Conservation (phyloP, 495 filamentous ascomycete genomes). For the Penicillium manginii region DNA sequence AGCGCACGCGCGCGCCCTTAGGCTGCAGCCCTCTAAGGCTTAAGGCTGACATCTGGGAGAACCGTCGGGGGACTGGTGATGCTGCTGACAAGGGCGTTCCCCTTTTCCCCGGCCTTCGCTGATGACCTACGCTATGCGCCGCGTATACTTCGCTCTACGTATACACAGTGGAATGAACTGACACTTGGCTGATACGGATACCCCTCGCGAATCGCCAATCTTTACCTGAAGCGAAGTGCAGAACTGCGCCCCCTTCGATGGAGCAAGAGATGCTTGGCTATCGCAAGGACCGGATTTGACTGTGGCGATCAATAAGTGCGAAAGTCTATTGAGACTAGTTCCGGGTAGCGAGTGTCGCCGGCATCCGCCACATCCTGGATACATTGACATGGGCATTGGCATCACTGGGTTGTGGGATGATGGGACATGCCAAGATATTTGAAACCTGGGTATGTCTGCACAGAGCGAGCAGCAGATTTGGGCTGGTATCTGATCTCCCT, state of each 20-base stretch:
- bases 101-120: neutral
- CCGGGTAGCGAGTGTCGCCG: neutral
- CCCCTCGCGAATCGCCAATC: slow-evolving; percentile 10
- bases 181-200: too few species aligned
- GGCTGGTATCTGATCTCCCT: neutral
- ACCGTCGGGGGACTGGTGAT: neutral
- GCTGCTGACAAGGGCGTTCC: neutral
- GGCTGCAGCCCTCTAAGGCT: slow-evolving; percentile 48
- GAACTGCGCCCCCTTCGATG: slow-evolving; percentile 8
- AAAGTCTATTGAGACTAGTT: slow-evolving; percentile 15
- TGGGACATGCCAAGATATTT: slow-evolving; percentile 8
- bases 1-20: slow-evolving; percentile 17
- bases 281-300: slow-evolving; percentile 6
- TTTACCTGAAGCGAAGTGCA: slow-evolving; percentile 13
- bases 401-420: neutral
- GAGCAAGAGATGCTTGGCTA: slow-evolving; percentile 8
- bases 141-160: too few species aligned
- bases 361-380: slow-evolving; percentile 5
- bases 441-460: neutral
- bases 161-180: too few species aligned
- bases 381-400: neutral
- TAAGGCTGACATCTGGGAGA: slow-evolving; percentile 31
- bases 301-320: slow-evolving; percentile 15
- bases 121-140: neutral
- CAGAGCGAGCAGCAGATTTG: neutral